Conservation (phyloP, 352 stramenopile genomes). For the Pythium grandisporangium region DNA sequence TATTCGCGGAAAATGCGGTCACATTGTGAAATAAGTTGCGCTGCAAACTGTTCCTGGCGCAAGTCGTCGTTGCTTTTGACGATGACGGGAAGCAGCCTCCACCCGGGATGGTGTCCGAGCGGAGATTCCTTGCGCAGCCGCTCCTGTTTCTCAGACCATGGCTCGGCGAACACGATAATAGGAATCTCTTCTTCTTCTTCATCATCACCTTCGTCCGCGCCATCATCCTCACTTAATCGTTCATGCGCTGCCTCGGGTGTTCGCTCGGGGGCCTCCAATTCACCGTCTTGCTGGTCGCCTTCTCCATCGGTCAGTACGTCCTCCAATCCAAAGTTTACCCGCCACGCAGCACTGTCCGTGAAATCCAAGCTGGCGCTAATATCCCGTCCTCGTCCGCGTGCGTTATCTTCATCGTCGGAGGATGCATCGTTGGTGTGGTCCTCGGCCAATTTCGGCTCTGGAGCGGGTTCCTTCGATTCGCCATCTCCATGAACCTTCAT, state of each 20-base stretch:
- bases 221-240: constrained; percentile 2
- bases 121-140: constrained; percentile 49
- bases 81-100: constrained; percentile 87
- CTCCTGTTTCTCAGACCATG: constrained; percentile 67
- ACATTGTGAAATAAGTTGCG: constrained; percentile 95
- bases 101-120: constrained; percentile 43
- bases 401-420: constrained; percentile 19
- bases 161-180: constrained; percentile 77
- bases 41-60: constrained; percentile 96
- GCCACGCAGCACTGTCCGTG: constrained; percentile 57
- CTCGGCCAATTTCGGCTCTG: background rate
- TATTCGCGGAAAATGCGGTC: constrained; percentile 93
- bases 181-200: constrained; percentile 45
- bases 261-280: constrained; percentile 4
- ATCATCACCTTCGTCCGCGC: constrained; percentile 7
- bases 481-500: too few relatives aligned
- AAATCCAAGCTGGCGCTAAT: constrained; percentile 71
- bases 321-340: constrained; percentile 65
- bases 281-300: constrained; percentile 18
- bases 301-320: constrained; percentile 50
- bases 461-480: too few relatives aligned
- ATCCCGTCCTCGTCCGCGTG: constrained; percentile 27
- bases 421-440: constrained; percentile 8
- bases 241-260: constrained; percentile 6
- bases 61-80: constrained; percentile 98